These are phyloP conservation scores for Tagetes erecta DNA, from an alignment of 129 eudicot species.

Conservation along the genomic window DNA sequence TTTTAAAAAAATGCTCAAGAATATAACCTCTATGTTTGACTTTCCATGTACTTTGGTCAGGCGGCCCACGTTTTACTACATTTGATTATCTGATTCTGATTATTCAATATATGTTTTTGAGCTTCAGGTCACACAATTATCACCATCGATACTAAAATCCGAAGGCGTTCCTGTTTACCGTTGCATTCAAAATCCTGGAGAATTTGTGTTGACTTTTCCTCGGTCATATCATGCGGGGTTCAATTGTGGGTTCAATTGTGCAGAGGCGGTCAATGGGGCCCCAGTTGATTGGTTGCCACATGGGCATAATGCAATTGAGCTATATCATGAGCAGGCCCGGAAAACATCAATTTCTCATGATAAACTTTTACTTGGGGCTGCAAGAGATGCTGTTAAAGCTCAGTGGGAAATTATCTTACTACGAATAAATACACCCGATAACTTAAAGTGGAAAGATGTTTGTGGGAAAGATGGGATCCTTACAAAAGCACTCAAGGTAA, in stretches of 20 bases:
- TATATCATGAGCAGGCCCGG: conserved; percentile 75
- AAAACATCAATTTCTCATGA: conserved; percentile 94
- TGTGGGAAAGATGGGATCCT: conserved; percentile 92
- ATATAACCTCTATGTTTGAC: background rate
- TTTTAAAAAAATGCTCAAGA: background rate
- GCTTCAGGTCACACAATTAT: conserved; percentile 89
- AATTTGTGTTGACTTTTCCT: conserved; percentile 92
- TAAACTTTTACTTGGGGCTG: conserved; percentile 91
- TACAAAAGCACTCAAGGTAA: conserved; percentile 75
- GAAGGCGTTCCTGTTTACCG: conserved; percentile 94
- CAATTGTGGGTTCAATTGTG: conserved; percentile 95
- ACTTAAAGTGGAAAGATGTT: conserved; percentile 80
- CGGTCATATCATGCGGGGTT: conserved; percentile 96
- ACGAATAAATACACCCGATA: conserved; percentile 52
- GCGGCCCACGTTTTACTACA: background rate
- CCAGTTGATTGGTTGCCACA: conserved; percentile 98
- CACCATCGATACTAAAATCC: conserved; percentile 74
- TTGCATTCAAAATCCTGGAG: conserved; percentile 85
- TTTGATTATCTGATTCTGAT: background rate
- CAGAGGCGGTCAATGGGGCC: conserved; percentile 97
- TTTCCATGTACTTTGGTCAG: background rate
- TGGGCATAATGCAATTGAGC: conserved; percentile 83
- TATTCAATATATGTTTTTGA: background rate
- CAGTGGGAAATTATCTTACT: conserved; percentile 89
- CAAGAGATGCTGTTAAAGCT: conserved; percentile 96